Evolutionary conservation across 768 basidiomycete genomes (phyloP), one percentile per base, ranked within the genome.

Genomic region (Rhodotorula sphaerocarpa): DNA sequence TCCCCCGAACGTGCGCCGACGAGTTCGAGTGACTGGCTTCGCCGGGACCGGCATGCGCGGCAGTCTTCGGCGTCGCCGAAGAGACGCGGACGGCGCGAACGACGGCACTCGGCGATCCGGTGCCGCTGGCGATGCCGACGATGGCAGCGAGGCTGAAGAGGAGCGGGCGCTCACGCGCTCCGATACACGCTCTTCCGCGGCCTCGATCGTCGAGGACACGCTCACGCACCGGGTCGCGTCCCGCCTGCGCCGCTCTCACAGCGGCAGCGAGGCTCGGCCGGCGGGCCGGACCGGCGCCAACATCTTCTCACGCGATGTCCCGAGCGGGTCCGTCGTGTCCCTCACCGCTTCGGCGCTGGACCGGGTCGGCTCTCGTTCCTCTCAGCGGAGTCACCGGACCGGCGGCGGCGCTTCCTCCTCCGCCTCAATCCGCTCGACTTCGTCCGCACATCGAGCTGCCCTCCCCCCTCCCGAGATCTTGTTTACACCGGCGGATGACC

Each of bases 401-500:
- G 7, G 27, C 27, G 23, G 20, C 47, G 51, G n/a, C 16, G 47
- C 16, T 39, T 39, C 36, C 10, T 39, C 36, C 10, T 39, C 36
- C 16, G 36, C 36, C 16, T 39, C 36, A 16, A 39, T 39, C 36
- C 36, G 36, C 16, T 39, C 36, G 10, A 39, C 39, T 23, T 53
- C 23, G 42, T 45, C 42, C 41, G 20, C 31, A 15, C 42, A 47
- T 33, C 20, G 15, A 39, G 7, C 31, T 14, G 4, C 30, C 25
- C 16, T 41, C 20, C 21, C 41, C 27, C 36, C 53, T 6, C 63
- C 63, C 0, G 9, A 54, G 25, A 31, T 65, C n/a, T 48, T 65
- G 33, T 65, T 65, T 43, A 65, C 63, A 18, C 63, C 63, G 33
- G 63, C 63, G 27, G 63, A 65, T 54, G 54, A 56, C 25, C 57